Base-by-base conservation (phyloP, 2,329 filamentous ascomycete species). In the Chaetomiaceae sp. region DNA sequence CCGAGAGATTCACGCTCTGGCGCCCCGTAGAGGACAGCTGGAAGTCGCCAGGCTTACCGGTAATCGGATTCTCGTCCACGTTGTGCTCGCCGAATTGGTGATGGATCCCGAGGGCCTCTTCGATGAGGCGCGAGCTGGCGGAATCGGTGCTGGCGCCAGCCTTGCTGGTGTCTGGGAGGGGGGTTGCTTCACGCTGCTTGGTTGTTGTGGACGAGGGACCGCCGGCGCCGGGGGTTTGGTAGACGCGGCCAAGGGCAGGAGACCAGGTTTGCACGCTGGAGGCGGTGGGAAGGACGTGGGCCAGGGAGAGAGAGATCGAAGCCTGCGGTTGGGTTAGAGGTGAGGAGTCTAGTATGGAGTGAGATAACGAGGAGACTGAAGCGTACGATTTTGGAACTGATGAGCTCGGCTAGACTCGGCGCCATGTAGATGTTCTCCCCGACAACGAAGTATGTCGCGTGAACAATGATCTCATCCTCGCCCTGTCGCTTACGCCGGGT, bases 371-470 rank as follows among this genome's bases (percentile, higher is more conserved):
- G 11, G 33, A 8, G 10, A 21, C 3, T n/a, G n/a, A 21, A 16
- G 66, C 74, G 41, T 66, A 85, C 82, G 59, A 85, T 76, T 60
- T 81, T 71, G 45, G 78, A 78, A 42, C 75, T 77, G 11, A 87
- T 64, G 8, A 86, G 75, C 61, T 85, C 81, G 2, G 75, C 77
- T 21, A 86, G 61, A 1, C 76, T 78, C 2, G 84, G 82, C 8
- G 84, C 82, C 76, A 82, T 82, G 64, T 85, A 86, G 3, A 87
- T 79, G 48, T 85, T 82, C 59, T 84, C 80, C 0, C 82, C 82
- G 1, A 84, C 76, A 2, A 87, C 75, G 62, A 84, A 86, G 64
- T 86, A 87, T 2, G 77, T 77, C 4, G 77, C 73, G 34, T 83
- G 77, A 0, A 86, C 74, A 2, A 69, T 78, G 23, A 86, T 73